Evolutionary conservation across 2,329 filamentous ascomycete genomes (phyloP).

Genomic region (Chrysoporthe puriensis): DNA sequence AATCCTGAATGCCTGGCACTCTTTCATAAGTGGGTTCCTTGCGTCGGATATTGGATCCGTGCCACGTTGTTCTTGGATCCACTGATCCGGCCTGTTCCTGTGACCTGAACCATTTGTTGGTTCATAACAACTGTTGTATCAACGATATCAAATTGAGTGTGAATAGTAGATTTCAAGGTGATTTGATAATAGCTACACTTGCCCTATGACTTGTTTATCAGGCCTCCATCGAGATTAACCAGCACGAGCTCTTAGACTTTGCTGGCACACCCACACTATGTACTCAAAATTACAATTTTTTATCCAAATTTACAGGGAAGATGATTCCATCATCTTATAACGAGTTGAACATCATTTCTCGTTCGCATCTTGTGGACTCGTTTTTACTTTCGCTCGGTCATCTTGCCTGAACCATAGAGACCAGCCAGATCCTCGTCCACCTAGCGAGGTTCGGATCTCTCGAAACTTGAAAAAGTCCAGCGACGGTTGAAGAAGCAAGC

Average conservation of each 20-base stretch:
- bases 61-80: too few relatives aligned
- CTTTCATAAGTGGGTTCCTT: too few relatives aligned
- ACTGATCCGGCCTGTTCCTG: too few relatives aligned
- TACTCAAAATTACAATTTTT: not conserved
- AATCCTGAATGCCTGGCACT: too few relatives aligned
- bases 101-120: too few relatives aligned
- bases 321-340: too few relatives aligned
- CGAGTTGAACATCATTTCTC: constrained; percentile 2
- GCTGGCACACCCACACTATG: not conserved
- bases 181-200: too few relatives aligned
- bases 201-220: not conserved
- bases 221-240: not conserved
- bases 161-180: too few relatives aligned
- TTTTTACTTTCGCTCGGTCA: constrained; percentile 10
- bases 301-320: not conserved
- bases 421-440: constrained; percentile 22
- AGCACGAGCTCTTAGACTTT: not conserved
- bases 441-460: constrained; percentile 6
- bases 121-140: too few relatives aligned
- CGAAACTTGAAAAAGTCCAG: constrained; percentile 23
- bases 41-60: too few relatives aligned
- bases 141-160: too few relatives aligned
- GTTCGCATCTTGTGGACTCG: not conserved
- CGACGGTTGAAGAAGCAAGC: constrained; percentile 22
- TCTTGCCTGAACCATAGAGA: constrained; percentile 24